Conservation (phyloP, 352 stramenopile genomes). For the Elongisporangium anandrum region DNA sequence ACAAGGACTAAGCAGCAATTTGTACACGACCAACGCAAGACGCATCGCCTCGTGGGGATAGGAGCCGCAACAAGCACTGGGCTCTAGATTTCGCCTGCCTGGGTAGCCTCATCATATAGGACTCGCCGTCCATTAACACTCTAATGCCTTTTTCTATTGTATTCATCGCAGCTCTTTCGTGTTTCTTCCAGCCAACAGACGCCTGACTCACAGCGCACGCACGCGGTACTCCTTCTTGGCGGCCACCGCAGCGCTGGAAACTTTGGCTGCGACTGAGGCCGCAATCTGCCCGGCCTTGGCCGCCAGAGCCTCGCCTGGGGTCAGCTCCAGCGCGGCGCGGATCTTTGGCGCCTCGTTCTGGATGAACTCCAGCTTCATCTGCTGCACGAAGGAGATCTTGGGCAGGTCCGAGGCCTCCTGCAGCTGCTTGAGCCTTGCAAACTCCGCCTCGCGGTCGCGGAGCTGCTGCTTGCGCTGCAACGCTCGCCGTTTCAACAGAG, state of each 20-base stretch:
- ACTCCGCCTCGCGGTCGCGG: conserved; percentile 43
- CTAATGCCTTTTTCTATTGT: not conserved
- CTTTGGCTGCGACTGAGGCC: conserved; percentile 30
- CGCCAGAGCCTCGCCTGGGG: conserved; percentile 41
- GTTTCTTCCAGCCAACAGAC: not conserved
- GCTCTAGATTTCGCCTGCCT: conserved; percentile 1
- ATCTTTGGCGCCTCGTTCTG: conserved; percentile 44
- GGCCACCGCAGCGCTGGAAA: conserved; percentile 22
- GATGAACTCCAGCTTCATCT: conserved; percentile 49
- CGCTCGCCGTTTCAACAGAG: conserved; percentile 31
- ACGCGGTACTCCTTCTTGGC: conserved; percentile 72
- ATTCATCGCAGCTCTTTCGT: not conserved
- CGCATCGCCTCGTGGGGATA: not conserved
- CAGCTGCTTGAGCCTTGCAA: conserved; percentile 33
- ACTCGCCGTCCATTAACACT: not conserved
- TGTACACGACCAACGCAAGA: not conserved
- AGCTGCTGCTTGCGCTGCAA: conserved; percentile 41
- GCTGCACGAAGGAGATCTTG: conserved; percentile 31
- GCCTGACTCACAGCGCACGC: conserved; percentile 32
- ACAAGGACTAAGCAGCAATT: conserved; percentile 19
- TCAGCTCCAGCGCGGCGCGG: conserved; percentile 46
- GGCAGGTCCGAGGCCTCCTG: conserved; percentile 35
- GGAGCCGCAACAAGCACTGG: not conserved
- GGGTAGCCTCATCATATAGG: not conserved
- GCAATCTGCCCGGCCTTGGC: conserved; percentile 37